Evolutionary conservation across 2,329 filamentous ascomycete genomes (phyloP).

Genomic region (Endothia cerciana): DNA sequence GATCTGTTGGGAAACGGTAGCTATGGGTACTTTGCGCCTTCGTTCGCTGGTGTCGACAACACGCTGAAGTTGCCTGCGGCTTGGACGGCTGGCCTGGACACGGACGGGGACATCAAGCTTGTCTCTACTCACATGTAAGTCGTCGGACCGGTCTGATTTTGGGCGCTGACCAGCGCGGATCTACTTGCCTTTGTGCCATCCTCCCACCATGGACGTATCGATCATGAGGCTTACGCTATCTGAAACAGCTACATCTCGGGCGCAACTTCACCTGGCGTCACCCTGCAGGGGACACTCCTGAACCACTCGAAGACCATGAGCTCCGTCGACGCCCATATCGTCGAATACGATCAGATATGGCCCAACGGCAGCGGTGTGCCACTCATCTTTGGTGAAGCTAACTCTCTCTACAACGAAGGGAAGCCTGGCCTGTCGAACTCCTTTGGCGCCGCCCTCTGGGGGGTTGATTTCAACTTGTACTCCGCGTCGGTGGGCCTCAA

Average conservation of each 20-base stretch:
- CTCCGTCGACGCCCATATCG: conserved; percentile 53
- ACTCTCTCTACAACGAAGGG: conserved; percentile 66
- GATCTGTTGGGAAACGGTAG: conserved; percentile 45
- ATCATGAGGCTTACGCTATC: conserved; percentile 16
- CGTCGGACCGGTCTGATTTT: too few relatives aligned
- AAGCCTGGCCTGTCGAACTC: conserved; percentile 64
- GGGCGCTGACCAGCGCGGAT: too few relatives aligned
- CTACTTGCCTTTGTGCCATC: too few relatives aligned
- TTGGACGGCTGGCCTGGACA: conserved; percentile 58
- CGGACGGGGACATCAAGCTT: conserved; percentile 51
- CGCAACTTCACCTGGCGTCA: conserved; percentile 62
- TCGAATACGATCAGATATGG: conserved; percentile 49
- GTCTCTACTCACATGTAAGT: conserved; percentile 65
- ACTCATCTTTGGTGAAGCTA: conserved; percentile 64
- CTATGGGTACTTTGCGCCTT: conserved; percentile 61
- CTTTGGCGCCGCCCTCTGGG: conserved; percentile 69
- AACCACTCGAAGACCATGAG: conserved; percentile 60
- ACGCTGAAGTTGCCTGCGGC: conserved; percentile 53
- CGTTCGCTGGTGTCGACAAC: conserved; percentile 58
- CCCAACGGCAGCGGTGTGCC: conserved; percentile 43
- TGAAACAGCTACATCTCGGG: conserved; percentile 62
- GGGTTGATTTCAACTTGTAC: conserved; percentile 64
- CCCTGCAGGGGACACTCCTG: conserved; percentile 64
- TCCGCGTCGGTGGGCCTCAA: conserved; percentile 58
- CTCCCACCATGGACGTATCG: too few relatives aligned